Evolutionary conservation across 306 rosid genomes (phyloP).

Genomic region (Carpinus viminea): DNA sequence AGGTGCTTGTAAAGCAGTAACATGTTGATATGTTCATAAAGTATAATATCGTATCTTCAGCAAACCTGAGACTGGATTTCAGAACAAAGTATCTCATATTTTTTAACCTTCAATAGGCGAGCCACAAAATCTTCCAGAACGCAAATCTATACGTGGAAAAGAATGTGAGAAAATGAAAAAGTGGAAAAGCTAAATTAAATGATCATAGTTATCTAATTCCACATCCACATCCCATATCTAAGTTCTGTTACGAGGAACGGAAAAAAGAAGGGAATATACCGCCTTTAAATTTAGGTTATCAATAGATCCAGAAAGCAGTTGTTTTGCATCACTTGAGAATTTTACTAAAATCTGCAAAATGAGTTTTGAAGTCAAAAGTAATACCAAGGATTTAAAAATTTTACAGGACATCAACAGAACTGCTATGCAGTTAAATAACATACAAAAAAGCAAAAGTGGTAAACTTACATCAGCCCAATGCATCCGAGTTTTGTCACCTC

Average conservation of each 20-base stretch:
- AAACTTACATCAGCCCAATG: constrained; percentile 66
- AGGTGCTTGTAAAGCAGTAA: constrained; percentile 26
- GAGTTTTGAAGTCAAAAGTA: constrained; percentile 22
- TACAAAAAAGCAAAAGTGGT: constrained; percentile 15
- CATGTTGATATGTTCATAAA: constrained; percentile 18
- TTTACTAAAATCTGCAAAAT: constrained; percentile 59
- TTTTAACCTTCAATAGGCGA: constrained; percentile 55
- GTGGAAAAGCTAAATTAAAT: not conserved
- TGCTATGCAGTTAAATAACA: constrained; percentile 13
- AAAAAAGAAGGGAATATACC: constrained; percentile 39
- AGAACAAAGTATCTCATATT: constrained; percentile 57
- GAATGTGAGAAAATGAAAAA: constrained; percentile 11
- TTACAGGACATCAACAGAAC: constrained; percentile 14
- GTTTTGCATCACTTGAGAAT: constrained; percentile 46
- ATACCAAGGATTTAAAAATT: not conserved
- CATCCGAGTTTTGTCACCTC: constrained; percentile 35
- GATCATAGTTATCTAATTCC: constrained; percentile 16
- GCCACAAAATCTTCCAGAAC: constrained; percentile 65
- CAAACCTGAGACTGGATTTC: constrained; percentile 79
- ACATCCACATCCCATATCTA: constrained; percentile 15
- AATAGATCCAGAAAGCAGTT: constrained; percentile 59
- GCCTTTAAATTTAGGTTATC: constrained; percentile 51
- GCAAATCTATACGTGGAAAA: constrained; percentile 52
- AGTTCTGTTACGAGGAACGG: not conserved
- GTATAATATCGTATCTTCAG: constrained; percentile 24